phyloP scores from a whole-genome alignment of 2,329 filamentous ascomycete species.

The Trichophaea hybrida region DNA sequence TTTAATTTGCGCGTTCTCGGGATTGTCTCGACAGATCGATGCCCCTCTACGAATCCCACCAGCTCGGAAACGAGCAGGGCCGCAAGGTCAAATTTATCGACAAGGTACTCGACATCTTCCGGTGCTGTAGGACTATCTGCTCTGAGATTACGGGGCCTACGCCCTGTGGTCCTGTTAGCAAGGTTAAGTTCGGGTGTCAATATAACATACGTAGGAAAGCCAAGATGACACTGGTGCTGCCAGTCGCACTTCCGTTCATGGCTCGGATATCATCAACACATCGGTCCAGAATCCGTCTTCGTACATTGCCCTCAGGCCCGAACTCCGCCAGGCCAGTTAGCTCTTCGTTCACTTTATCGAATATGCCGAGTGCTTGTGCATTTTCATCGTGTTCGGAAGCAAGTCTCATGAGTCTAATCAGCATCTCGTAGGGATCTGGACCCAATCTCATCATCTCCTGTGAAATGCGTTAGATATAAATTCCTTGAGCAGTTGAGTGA shows the following conservation, averaged over 20 bases:
- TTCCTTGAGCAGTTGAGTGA: too few species aligned
- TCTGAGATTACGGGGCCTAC: constrained; percentile 14
- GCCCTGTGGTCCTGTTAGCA: constrained; percentile 11
- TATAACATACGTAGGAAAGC: constrained; percentile 30
- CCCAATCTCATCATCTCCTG: background rate
- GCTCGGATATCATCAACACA: constrained; percentile 55
- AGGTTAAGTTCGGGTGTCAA: background rate
- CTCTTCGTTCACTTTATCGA: constrained; percentile 47
- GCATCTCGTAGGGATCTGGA: constrained; percentile 19
- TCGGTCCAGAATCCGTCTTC: constrained; percentile 47
- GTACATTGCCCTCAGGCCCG: constrained; percentile 43
- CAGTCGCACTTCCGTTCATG: constrained; percentile 50
- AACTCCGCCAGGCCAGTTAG: constrained; percentile 46
- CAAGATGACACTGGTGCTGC: constrained; percentile 55
- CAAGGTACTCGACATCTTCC: constrained; percentile 20
- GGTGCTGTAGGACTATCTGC: constrained; percentile 14
- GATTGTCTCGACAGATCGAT: constrained; percentile 11
- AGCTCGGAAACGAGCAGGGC: constrained; percentile 24
- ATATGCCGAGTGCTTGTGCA: constrained; percentile 33
- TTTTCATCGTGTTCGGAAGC: constrained; percentile 22
- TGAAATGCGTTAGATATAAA: too few species aligned
- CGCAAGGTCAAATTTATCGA: constrained; percentile 26
- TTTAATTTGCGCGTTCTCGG: constrained; percentile 17
- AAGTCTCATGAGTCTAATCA: constrained; percentile 22
- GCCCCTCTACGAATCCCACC: constrained; percentile 19